Evolutionary conservation across 202 grass and related monocot genomes (phyloP).

Genomic region (Bolboschoenoplectus hybrid): DNA sequence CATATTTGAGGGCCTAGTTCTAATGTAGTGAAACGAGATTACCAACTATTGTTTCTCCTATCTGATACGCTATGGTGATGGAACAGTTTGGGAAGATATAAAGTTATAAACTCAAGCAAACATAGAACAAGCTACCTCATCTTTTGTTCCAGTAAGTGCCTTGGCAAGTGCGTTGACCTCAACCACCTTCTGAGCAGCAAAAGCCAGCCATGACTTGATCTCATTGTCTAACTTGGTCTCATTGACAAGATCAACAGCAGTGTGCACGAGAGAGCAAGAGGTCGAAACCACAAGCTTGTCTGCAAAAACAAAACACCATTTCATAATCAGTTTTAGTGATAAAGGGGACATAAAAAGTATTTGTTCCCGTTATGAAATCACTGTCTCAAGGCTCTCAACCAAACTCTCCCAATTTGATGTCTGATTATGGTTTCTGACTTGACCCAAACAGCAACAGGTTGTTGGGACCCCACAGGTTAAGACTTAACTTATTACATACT

Average conservation of each 20-base stretch:
- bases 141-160: slow-evolving; percentile 74
- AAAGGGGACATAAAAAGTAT: neutral
- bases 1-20: slow-evolving; percentile 21
- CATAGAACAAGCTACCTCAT: slow-evolving; percentile 61
- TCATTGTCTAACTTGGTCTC: slow-evolving; percentile 91
- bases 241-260: slow-evolving; percentile 88
- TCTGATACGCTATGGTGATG: neutral
- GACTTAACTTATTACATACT: neutral
- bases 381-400: neutral
- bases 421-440: neutral
- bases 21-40: neutral
- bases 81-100: neutral
- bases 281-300: slow-evolving; percentile 93
- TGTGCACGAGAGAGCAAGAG: slow-evolving; percentile 96
- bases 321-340: slow-evolving; percentile 21
- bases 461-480: neutral
- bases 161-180: slow-evolving; percentile 90
- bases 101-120: neutral
- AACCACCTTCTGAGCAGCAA: slow-evolving; percentile 91
- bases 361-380: neutral
- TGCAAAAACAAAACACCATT: slow-evolving; percentile 30
- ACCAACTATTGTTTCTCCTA: neutral
- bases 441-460: neutral
- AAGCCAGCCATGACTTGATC: slow-evolving; percentile 92
- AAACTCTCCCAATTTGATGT: slow-evolving; percentile 3